Percentiles rank a stretch among this genome's conserved stretches.
These are phyloP conservation scores for Globisporangium alternatum DNA, from an alignment of 352 stramenopile genomes.

Conservation along the genomic window DNA sequence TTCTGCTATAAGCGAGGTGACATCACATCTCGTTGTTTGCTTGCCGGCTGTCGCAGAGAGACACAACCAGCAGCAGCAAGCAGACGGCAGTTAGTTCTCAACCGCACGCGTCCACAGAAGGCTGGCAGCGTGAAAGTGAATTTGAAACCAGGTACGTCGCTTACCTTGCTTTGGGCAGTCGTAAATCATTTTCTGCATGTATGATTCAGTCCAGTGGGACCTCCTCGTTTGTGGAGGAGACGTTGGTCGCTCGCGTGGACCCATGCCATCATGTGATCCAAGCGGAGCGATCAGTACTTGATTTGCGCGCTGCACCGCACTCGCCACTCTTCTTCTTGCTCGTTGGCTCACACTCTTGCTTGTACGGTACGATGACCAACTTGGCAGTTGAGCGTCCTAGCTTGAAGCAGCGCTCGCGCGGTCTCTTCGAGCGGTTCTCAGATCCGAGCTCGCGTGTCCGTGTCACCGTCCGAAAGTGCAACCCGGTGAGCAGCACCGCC, in stretches of 20 bases:
- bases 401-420: background rate
- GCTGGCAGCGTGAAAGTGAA: background rate
- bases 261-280: background rate
- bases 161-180: background rate
- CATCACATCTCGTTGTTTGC: background rate
- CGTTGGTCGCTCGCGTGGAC: background rate
- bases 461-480: slow-evolving; percentile 7
- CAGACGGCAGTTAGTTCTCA: background rate
- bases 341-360: background rate
- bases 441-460: slow-evolving; percentile 8
- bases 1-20: background rate
- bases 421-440: slow-evolving; percentile 8
- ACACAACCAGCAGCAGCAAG: background rate
- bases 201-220: background rate
- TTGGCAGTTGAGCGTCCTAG: background rate
- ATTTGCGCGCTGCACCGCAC: slow-evolving; percentile 4
- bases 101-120: background rate
- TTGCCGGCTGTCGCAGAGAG: background rate
- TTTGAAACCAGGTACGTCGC: slow-evolving; percentile 7
- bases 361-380: slow-evolving; percentile 2
- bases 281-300: background rate
- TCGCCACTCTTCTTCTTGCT: background rate
- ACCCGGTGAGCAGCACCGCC: slow-evolving; percentile 1
- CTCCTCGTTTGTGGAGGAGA: background rate
- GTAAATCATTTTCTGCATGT: slow-evolving; percentile 3